Base-by-base conservation (phyloP, 805 yeast species). In the Wickerhamiella parazyma region DNA sequence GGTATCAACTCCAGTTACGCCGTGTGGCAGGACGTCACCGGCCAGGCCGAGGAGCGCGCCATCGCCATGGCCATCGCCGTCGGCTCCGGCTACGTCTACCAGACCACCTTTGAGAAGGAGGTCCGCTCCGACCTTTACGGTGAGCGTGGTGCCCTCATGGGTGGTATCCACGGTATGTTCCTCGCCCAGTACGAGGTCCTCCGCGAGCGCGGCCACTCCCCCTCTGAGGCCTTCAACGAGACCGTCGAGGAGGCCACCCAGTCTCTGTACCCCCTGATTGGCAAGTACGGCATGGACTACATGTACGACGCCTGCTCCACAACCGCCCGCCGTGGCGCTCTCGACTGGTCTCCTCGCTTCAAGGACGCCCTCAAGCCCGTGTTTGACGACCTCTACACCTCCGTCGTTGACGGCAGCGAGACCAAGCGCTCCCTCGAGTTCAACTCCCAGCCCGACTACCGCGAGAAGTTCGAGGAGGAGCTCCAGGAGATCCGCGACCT, bases 131-230 rank as follows among this genome's bases (percentile, higher is more conserved):
- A 91, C 69, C 75, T 91, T 65, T 91, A 91, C 75, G 98, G 98
- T 73, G 98, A 91, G 78, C 85, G 98, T 77, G 98, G 98, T 66
- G 91, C 97, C 74, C 76, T 91, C 59, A 91, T 89, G 98, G 98
- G 97, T 68, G 97, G 97, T 78, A 89, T 91, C 75, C 98, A 91
- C 76, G 98, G 98, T 78, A 91, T 91, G 97, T 91, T 91, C 91
- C 78, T 91, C 64, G 98, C 98, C 59, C 98, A 91, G 76, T 91
- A 91, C 78, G 98, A 91, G 73, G 98, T 91, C 51, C 80, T 91
- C 68, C 87, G 98, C 75, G 97, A 89, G 76, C 86, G 93, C 67
- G 98, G 98, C 55, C 98, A 91, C 80, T 76, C 96, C 55, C 98
- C 98, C 73, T 85, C 96, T 49, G 98, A 91, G 76, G 97, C 98